Evolutionary conservation across 768 basidiomycete genomes (phyloP).

Genomic region (Nevesoporus exiguus): DNA sequence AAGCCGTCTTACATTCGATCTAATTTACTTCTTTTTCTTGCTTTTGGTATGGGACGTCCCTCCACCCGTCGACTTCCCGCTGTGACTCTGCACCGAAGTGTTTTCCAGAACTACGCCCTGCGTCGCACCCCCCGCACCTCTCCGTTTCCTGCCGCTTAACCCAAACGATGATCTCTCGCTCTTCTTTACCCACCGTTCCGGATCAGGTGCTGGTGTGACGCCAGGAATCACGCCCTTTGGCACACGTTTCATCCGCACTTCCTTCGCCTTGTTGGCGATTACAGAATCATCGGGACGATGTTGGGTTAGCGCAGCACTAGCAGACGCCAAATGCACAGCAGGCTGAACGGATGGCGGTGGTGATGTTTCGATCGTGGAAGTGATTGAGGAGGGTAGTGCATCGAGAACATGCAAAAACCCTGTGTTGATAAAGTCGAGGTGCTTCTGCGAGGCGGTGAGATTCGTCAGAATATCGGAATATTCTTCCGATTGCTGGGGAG

Average conservation of each 20-base stretch:
- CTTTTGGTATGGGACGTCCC: conserved; percentile 44
- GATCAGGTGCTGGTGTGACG: conserved; percentile 79
- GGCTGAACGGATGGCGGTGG: conserved; percentile 52
- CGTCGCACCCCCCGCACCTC: conserved; percentile 59
- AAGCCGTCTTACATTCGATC: conserved; percentile 21
- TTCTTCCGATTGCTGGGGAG: conserved; percentile 73
- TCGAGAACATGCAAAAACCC: conserved; percentile 66
- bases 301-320: conserved; percentile 23
- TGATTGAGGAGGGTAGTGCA: conserved; percentile 49
- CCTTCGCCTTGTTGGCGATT: conserved; percentile 40
- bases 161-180: conserved; percentile 63
- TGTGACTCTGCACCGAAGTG: conserved; percentile 19
- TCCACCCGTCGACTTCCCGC: conserved; percentile 36
- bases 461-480: conserved; percentile 85
- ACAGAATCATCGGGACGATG: conserved; percentile 34
- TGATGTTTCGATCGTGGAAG: conserved; percentile 54
- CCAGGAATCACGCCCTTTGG: conserved; percentile 76
- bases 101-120: conserved; percentile 51
- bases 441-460: conserved; percentile 74
- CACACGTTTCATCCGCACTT: conserved; percentile 62
- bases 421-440: conserved; percentile 79
- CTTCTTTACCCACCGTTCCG: conserved; percentile 88
- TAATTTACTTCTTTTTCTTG: conserved; percentile 65
- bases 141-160: conserved; percentile 50
- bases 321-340: conserved; percentile 24